Percentiles rank a stretch among this genome's conserved stretches.
These are phyloP conservation scores for Termitomyces sp. DNA, from an alignment of 768 basidiomycete species.

Conservation along the genomic window DNA sequence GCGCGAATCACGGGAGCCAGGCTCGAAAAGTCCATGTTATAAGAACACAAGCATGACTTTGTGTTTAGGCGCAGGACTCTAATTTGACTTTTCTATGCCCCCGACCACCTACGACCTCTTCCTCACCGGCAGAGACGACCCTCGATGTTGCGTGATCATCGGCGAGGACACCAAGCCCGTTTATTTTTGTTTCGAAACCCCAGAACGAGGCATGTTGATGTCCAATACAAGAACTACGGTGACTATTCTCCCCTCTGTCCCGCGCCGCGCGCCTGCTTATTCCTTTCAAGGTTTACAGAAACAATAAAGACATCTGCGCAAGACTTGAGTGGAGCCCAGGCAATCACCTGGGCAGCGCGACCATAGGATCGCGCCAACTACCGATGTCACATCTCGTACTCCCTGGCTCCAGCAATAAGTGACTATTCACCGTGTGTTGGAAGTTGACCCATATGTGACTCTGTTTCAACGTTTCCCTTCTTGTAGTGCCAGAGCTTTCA, in stretches of 20 bases:
- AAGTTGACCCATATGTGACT: constrained; percentile 14
- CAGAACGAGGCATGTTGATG: constrained; percentile 36
- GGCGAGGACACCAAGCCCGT: constrained; percentile 57
- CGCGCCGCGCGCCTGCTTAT: constrained; percentile 5
- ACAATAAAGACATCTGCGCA: constrained; percentile 47
- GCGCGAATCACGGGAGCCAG: constrained; percentile 49
- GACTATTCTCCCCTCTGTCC: constrained; percentile 7
- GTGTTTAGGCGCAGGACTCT: constrained; percentile 27
- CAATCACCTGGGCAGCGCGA: constrained; percentile 52
- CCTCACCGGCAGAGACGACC: constrained; percentile 70
- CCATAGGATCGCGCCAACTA: constrained; percentile 48
- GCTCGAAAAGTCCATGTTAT: constrained; percentile 39
- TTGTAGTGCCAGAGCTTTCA: constrained; percentile 56
- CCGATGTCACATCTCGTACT: constrained; percentile 64
- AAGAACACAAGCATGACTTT: constrained; percentile 38
- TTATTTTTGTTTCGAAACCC: constrained; percentile 67
- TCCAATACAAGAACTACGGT: constrained; percentile 48
- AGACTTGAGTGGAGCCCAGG: constrained; percentile 49
- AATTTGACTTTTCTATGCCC: constrained; percentile 33
- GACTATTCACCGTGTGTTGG: constrained; percentile 19
- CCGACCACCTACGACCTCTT: constrained; percentile 51
- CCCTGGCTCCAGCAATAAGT: constrained; percentile 49
- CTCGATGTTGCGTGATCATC: constrained; percentile 64
- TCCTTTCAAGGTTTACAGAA: constrained; percentile 34
- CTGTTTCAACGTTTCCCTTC: constrained; percentile 14